Evolutionary conservation across 768 basidiomycete genomes (phyloP).

Genomic region (Dioszegia aurantiaca): DNA sequence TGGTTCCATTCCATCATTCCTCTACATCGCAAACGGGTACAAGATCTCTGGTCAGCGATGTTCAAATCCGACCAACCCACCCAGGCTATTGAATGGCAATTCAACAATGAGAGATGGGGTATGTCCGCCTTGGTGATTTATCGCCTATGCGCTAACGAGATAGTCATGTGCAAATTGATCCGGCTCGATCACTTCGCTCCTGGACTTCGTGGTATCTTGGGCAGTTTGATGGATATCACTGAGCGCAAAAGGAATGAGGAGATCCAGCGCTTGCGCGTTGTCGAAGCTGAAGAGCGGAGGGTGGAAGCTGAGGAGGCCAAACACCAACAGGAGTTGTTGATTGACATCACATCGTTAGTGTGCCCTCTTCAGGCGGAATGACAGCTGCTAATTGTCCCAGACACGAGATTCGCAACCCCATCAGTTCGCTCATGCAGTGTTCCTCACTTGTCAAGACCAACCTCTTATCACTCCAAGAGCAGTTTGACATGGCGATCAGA

Average conservation of each 20-base stretch:
- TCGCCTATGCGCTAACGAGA: background rate
- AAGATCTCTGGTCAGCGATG: constrained; percentile 19
- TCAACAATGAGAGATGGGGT: constrained; percentile 37
- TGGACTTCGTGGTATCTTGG: constrained; percentile 30
- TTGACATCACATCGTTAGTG: constrained; percentile 55
- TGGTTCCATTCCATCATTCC: constrained; percentile 25
- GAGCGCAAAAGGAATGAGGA: constrained; percentile 49
- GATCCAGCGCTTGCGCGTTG: constrained; percentile 35
- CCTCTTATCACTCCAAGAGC: constrained; percentile 40
- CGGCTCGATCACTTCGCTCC: constrained; percentile 27
- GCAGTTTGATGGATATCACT: constrained; percentile 43
- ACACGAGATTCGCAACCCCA: constrained; percentile 48
- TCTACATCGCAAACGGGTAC: constrained; percentile 7
- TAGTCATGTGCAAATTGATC: constrained; percentile 22
- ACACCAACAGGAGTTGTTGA: constrained; percentile 54
- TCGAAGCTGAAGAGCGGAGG: constrained; percentile 45
- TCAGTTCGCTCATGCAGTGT: constrained; percentile 48
- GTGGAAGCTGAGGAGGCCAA: constrained; percentile 50
- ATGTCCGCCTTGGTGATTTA: background rate
- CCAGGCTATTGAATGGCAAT: constrained; percentile 28
- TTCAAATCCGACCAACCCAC: constrained; percentile 13
- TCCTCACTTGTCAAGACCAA: constrained; percentile 51
- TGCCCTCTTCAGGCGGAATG: constrained; percentile 20
- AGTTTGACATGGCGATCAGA: constrained; percentile 31
- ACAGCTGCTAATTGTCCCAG: constrained; percentile 15